phyloP scores from a whole-genome alignment of 2,329 filamentous ascomycete species.

The Davidsoniella virescens region DNA sequence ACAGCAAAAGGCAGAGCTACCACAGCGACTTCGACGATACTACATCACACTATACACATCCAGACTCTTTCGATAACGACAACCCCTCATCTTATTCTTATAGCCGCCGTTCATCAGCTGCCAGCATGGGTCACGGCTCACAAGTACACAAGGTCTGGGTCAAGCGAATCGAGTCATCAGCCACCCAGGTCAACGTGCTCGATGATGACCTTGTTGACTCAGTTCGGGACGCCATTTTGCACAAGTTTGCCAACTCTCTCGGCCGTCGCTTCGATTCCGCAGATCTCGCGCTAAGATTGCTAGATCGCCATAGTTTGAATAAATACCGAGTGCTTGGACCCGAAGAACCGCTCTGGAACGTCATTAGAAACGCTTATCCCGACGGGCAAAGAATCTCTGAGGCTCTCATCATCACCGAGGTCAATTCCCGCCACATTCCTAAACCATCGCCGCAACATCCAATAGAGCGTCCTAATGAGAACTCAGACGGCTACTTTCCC shows the following conservation, averaged over 20 bases:
- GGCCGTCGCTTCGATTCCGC: constrained; percentile 80
- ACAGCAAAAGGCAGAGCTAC: constrained; percentile 17
- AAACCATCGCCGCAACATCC: constrained; percentile 49
- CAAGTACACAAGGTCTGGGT: constrained; percentile 83
- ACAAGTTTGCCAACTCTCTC: constrained; percentile 86
- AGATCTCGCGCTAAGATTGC: constrained; percentile 67
- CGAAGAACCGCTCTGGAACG: constrained; percentile 66
- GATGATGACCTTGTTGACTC: constrained; percentile 91
- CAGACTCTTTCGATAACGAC: constrained; percentile 26
- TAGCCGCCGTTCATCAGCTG: constrained; percentile 21
- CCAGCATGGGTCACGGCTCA: constrained; percentile 25
- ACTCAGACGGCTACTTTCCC: constrained; percentile 13
- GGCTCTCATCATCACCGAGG: constrained; percentile 68
- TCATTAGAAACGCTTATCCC: constrained; percentile 69
- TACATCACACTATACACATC: too few relatives aligned
- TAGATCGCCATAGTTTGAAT: constrained; percentile 37
- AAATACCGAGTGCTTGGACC: constrained; percentile 60
- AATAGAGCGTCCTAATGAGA: constrained; percentile 17
- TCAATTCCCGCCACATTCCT: constrained; percentile 60
- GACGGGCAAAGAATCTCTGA: constrained; percentile 79
- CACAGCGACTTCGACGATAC: too few relatives aligned
- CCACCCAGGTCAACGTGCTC: constrained; percentile 69
- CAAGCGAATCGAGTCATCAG: constrained; percentile 67
- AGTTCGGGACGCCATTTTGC: constrained; percentile 77
- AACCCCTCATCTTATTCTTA: constrained; percentile 27